Evolutionary conservation across 441 rosid species (phyloP).

Genomic region (Manihot esculenta): DNA sequence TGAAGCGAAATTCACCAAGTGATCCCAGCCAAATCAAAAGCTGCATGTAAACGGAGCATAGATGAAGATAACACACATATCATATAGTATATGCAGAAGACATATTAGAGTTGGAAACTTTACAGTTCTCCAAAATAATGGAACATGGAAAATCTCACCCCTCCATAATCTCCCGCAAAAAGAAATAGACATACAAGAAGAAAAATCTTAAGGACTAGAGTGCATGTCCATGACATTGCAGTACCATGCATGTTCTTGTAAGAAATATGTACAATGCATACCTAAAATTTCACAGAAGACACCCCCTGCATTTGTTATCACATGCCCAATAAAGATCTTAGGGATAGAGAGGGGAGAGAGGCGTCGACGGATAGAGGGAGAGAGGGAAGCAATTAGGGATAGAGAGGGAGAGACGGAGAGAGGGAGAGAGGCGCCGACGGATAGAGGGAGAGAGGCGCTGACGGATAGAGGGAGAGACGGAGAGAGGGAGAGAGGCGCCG

Average conservation of each 20-base stretch:
- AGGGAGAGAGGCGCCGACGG: no score
- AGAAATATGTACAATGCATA: neutral
- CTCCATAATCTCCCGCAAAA: neutral
- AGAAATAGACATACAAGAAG: no score
- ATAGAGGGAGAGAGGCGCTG: no score
- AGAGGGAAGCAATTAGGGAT: no score
- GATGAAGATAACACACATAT: neutral
- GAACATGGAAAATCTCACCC: neutral
- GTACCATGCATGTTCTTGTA: neutral
- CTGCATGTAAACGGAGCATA: neutral
- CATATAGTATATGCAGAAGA: neutral
- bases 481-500: no score
- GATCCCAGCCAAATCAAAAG: neutral
- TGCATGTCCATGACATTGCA: neutral
- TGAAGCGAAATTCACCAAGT: neutral
- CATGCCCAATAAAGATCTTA: no score
- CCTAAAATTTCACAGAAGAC: neutral
- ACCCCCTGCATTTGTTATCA: neutral
- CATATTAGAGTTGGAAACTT: neutral
- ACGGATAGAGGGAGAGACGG: no score
- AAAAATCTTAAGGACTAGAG: neutral
- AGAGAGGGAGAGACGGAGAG: no score
- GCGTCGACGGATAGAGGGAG: no score
- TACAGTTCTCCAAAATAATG: constrained; percentile 2
- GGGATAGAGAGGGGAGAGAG: no score